These are phyloP conservation scores for Boletus smithii DNA, from an alignment of 1,284 basidiomycete species.

Conservation along the genomic window DNA sequence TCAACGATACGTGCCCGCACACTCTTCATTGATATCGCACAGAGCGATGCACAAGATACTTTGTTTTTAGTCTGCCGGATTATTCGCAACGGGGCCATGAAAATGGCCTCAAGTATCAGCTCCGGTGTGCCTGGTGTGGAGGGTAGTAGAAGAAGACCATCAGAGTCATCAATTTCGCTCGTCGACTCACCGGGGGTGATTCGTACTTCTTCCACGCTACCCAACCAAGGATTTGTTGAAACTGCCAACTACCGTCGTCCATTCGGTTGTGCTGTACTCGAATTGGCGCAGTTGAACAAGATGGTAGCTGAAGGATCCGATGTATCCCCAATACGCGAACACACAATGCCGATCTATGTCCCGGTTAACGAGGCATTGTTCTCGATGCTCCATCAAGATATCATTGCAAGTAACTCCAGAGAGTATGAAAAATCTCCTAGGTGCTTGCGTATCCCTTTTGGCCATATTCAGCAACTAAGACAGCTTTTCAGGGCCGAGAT, in stretches of 20 bases:
- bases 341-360: conserved; percentile 87
- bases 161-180: conserved; percentile 45
- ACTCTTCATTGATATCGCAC: conserved; percentile 85
- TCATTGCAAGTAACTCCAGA: conserved; percentile 76
- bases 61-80: conserved; percentile 89
- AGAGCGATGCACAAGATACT: conserved; percentile 80
- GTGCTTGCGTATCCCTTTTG: conserved; percentile 39
- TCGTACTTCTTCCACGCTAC: conserved; percentile 15
- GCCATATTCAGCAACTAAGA: conserved; percentile 7
- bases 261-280: conserved; percentile 91
- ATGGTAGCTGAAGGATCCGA: conserved; percentile 62
- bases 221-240: conserved; percentile 33
- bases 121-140: conserved; percentile 47
- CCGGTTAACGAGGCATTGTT: conserved; percentile 84
- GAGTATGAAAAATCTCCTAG: conserved; percentile 84
- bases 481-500: conserved; percentile 64
- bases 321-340: conserved; percentile 63
- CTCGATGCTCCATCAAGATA: conserved; percentile 92
- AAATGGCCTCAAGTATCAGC: conserved; percentile 59
- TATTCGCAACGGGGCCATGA: conserved; percentile 84
- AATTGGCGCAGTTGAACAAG: conserved; percentile 74
- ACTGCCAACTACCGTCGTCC: conserved; percentile 72
- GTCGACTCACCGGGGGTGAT: conserved; percentile 28
- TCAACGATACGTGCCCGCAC: conserved; percentile 63
- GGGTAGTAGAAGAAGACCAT: conserved; percentile 43